phyloP scores from a whole-genome alignment of 2,329 filamentous ascomycete genomes.

The Diplodia seriata region DNA sequence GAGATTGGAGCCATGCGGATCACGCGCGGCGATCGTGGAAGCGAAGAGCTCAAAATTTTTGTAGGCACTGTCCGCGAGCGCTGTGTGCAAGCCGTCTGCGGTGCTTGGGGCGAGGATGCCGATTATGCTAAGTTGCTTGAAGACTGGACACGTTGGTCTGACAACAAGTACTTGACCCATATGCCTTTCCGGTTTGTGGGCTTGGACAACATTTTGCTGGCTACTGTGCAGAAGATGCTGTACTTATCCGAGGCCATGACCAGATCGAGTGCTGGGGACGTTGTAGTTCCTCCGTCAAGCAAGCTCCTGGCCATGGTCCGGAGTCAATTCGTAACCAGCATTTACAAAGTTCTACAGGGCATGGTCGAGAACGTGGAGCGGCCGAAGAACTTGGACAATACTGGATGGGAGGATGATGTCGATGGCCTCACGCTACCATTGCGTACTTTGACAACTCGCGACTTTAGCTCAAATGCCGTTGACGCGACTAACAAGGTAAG shows the following conservation, averaged over 20 bases:
- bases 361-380: slow-evolving; percentile 97
- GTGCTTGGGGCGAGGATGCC: slow-evolving; percentile 91
- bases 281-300: slow-evolving; percentile 82
- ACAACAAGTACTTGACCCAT: slow-evolving; percentile 84
- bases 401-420: slow-evolving; percentile 60
- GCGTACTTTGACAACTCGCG: slow-evolving; percentile 33
- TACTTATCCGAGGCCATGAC: slow-evolving; percentile 87
- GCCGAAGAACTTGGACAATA: slow-evolving; percentile 67
- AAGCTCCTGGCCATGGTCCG: slow-evolving; percentile 92
- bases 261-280: slow-evolving; percentile 76
- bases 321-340: slow-evolving; percentile 87
- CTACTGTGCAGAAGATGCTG: slow-evolving; percentile 91
- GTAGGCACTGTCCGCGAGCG: slow-evolving; percentile 83
- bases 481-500: slow-evolving; percentile 48
- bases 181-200: slow-evolving; percentile 87
- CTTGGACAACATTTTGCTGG: slow-evolving; percentile 82
- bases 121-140: slow-evolving; percentile 92
- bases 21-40: slow-evolving; percentile 64
- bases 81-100: slow-evolving; percentile 82
- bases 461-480: slow-evolving; percentile 42
- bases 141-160: slow-evolving; percentile 86
- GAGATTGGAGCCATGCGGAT: slow-evolving; percentile 81
- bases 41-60: slow-evolving; percentile 77
- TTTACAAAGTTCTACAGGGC: slow-evolving; percentile 92
- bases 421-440: slow-evolving; percentile 53